phyloP scores from a whole-genome alignment of 805 yeast species.

The Brettanomyces sp. region DNA sequence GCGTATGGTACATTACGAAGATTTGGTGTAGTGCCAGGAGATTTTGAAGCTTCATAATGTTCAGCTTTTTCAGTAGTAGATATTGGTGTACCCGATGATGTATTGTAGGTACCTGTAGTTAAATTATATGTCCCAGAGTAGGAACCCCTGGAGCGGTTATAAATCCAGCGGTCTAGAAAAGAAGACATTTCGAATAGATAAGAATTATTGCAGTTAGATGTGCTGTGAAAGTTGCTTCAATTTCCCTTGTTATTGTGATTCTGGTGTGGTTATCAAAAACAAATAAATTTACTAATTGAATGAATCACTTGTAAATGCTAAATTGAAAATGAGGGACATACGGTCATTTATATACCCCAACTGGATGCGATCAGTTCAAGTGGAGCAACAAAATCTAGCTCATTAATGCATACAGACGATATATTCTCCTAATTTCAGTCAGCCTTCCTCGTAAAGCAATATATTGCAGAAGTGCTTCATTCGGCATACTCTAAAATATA shows the following conservation, averaged over 20 bases:
- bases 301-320: neutral
- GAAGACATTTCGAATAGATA: conserved; percentile 17
- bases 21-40: conserved; percentile 18
- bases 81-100: conserved; percentile 6
- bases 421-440: too few relatives aligned
- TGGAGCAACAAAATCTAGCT: too few relatives aligned
- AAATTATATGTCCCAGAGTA: conserved; percentile 9
- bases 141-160: conserved; percentile 13
- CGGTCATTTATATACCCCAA: too few relatives aligned
- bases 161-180: conserved; percentile 27
- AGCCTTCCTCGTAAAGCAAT: too few relatives aligned
- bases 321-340: too few relatives aligned
- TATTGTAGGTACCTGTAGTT: conserved; percentile 20
- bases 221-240: neutral
- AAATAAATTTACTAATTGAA: too few relatives aligned
- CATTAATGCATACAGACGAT: too few relatives aligned
- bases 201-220: neutral
- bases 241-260: too few relatives aligned
- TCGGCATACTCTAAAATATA: too few relatives aligned
- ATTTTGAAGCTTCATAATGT: neutral
- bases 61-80: conserved; percentile 8
- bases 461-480: too few relatives aligned
- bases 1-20: conserved; percentile 22
- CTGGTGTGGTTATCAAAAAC: too few relatives aligned
- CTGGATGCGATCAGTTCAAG: too few relatives aligned